Evolutionary conservation across 257 asterid genomes (phyloP).

Genomic region (Lithospermum erythrorhizon): DNA sequence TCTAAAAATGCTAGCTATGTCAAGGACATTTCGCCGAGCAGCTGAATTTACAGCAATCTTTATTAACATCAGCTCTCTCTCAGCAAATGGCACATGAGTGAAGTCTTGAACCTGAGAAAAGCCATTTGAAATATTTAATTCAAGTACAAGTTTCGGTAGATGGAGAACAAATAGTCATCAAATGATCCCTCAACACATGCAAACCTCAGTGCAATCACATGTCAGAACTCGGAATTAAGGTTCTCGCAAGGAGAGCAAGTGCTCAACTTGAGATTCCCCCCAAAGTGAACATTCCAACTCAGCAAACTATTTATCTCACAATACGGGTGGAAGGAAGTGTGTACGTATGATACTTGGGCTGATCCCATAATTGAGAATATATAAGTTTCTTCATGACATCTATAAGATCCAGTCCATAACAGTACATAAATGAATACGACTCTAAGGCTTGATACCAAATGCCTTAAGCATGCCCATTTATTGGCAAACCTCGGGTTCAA

Average conservation of each 20-base stretch:
- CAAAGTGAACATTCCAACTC: too few species aligned
- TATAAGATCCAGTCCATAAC: conserved; percentile 2
- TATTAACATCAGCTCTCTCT: conserved; percentile 82
- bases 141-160: background rate
- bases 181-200: background rate
- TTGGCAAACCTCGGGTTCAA: too few species aligned
- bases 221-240: too few species aligned
- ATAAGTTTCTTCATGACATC: background rate
- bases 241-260: background rate
- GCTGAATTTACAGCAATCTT: conserved; percentile 75
- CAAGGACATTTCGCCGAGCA: conserved; percentile 84
- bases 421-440: background rate
- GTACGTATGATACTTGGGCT: background rate
- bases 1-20: conserved; percentile 78
- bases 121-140: background rate
- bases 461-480: background rate
- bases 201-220: too few species aligned
- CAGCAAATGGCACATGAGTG: conserved; percentile 77
- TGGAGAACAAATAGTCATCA: background rate
- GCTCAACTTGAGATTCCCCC: background rate
- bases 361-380: conserved; percentile 6
- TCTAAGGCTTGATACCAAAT: background rate
- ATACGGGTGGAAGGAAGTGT: background rate
- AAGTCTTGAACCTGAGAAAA: conserved; percentile 56
- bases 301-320: too few species aligned